A percentile compares a stretch with the other conserved stretches of the same genome.
These are phyloP conservation scores for Phialophora tarda DNA, from an alignment of 2,329 filamentous ascomycete species.

Conservation along the genomic window DNA sequence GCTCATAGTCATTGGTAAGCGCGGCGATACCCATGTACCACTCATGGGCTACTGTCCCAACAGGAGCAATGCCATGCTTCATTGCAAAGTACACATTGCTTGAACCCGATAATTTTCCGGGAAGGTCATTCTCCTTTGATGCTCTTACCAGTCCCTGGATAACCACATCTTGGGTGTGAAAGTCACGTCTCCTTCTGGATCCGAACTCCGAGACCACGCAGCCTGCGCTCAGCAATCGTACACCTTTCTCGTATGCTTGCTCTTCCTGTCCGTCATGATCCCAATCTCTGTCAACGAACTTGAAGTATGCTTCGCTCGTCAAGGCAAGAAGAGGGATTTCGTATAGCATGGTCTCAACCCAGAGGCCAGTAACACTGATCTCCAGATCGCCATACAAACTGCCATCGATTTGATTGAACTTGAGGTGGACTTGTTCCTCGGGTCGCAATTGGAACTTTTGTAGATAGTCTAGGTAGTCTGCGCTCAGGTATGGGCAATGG, in stretches of 20 bases:
- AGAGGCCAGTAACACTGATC: constrained; percentile 78
- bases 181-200: constrained; percentile 84
- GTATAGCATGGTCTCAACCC: constrained; percentile 96
- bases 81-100: constrained; percentile 98
- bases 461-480: constrained; percentile 80
- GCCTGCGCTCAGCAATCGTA: constrained; percentile 75
- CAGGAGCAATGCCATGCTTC: constrained; percentile 81
- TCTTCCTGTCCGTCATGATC: constrained; percentile 84
- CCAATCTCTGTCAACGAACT: constrained; percentile 94
- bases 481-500: constrained; percentile 79
- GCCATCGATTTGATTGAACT: constrained; percentile 68
- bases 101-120: constrained; percentile 78
- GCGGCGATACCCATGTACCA: constrained; percentile 99
- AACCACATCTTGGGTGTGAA: constrained; percentile 91
- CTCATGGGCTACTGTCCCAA: constrained; percentile 93
- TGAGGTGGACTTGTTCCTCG: constrained; percentile 75
- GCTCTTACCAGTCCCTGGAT: constrained; percentile 84
- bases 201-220: constrained; percentile 95
- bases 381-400: constrained; percentile 73
- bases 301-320: constrained; percentile 96
- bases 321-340: constrained; percentile 93
- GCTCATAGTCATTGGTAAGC: constrained; percentile 81
- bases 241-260: constrained; percentile 80
- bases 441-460: constrained; percentile 81
- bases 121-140: constrained; percentile 69